These are phyloP conservation scores for Salix viminalis DNA, from an alignment of 345 rosid species.

Conservation along the genomic window DNA sequence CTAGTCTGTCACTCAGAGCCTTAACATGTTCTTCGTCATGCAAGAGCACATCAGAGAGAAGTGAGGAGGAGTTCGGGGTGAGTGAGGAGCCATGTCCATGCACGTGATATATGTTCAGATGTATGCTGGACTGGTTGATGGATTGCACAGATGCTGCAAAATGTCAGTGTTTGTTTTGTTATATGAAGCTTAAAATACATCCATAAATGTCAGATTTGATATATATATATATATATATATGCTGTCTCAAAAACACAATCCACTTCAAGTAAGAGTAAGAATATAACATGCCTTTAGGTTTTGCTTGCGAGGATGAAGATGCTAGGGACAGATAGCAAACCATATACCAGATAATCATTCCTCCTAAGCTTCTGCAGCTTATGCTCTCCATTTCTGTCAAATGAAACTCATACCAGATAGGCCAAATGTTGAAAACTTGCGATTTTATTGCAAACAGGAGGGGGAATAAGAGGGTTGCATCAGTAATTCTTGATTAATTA, in stretches of 20 bases:
- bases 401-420: no score
- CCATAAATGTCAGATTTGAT: background rate
- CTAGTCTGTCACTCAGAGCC: slow-evolving; percentile 20
- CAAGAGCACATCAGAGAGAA: slow-evolving; percentile 21
- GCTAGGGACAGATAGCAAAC: slow-evolving; percentile 18
- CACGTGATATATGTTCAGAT: slow-evolving; percentile 28
- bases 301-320: slow-evolving; percentile 14
- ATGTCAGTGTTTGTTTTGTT: background rate
- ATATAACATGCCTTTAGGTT: slow-evolving; percentile 23
- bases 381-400: background rate
- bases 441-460: no score
- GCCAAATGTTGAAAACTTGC: no score
- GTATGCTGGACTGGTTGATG: slow-evolving; percentile 13
- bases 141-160: slow-evolving; percentile 20
- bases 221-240: background rate
- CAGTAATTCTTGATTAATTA: background rate
- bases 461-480: no score
- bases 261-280: background rate
- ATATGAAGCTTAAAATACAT: background rate
- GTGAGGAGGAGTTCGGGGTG: background rate
- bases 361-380: background rate
- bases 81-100: slow-evolving; percentile 22
- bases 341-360: slow-evolving; percentile 19
- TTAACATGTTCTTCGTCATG: slow-evolving; percentile 29
- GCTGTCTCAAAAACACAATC: background rate